Conservation (phyloP, 768 basidiomycete genomes). For the Mycena crocata region DNA sequence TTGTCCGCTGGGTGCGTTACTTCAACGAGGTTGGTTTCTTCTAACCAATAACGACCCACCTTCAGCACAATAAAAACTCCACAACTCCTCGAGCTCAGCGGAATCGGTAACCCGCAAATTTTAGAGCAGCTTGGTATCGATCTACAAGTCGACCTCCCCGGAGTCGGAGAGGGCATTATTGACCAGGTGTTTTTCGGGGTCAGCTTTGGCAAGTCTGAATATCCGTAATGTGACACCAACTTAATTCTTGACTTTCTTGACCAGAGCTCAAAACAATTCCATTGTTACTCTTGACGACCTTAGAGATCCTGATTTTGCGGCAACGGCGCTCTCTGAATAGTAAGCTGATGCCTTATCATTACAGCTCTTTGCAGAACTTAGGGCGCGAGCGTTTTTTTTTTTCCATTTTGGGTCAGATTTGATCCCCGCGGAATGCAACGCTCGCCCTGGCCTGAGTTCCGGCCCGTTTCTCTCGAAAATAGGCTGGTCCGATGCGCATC, state of each 20-base stretch:
- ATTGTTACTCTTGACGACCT: conserved; percentile 33
- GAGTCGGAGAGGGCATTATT: conserved; percentile 60
- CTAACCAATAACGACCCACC: conserved; percentile 9
- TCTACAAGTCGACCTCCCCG: conserved; percentile 52
- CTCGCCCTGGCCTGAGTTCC: too few relatives aligned
- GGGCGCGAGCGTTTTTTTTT: too few relatives aligned
- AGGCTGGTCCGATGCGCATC: too few relatives aligned
- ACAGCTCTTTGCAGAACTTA: too few relatives aligned
- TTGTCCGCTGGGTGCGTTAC: conserved; percentile 46
- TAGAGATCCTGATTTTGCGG: conserved; percentile 22
- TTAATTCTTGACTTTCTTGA: background rate
- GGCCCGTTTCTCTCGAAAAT: too few relatives aligned
- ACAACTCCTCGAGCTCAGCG: conserved; percentile 61
- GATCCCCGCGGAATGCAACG: too few relatives aligned
- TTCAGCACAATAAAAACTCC: conserved; percentile 57
- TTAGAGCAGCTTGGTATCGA: conserved; percentile 46
- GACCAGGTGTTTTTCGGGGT: conserved; percentile 48
- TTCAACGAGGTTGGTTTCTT: too few relatives aligned
- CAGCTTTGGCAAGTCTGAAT: conserved; percentile 33
- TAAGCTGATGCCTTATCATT: conserved; percentile 7
- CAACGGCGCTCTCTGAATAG: conserved; percentile 30
- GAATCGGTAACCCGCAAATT: conserved; percentile 54
- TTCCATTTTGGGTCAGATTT: too few relatives aligned
- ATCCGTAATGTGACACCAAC: background rate
- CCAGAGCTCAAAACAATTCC: conserved; percentile 25